Base-by-base conservation (phyloP, 257 asterid species). In the Nemophila menziesii region DNA sequence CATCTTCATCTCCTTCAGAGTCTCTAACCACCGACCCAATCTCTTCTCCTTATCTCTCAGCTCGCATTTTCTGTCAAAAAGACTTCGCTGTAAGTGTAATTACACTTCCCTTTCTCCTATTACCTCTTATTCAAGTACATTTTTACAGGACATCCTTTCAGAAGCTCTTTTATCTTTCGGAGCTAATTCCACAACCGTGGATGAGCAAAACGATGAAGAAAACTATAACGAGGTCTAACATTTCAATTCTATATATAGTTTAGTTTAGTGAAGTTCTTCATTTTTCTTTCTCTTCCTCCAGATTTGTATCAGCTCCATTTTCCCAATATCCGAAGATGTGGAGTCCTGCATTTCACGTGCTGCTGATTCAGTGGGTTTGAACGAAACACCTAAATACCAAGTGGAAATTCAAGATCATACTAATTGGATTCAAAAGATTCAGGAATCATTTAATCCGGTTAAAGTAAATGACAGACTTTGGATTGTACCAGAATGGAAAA, bases 401-500 rank as follows among this genome's bases (percentile, higher is more conserved):
- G 76, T 89, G 33, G 76, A 46, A 49, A 67, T 58, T 82, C 75
- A 66, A 6, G 84, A 89, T 56, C 80, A 89, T 58, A 57, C 59
- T 54, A 85, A 89, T 55, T 84, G 98, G 98, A 76, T 89, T 37
- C 78, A 60, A 62, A 67, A 60, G 60, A 51, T 70, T 36, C 95
- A 76, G 94, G 95, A 89, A 60, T 74, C 86, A 11, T 89, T 84
- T 66, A 70, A 64, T 50, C 95, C 98, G 0, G 79, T 78, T 56
- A 72, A 80, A 70, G 72, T 89, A 45, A 54, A 63, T 11, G 82
- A 84, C 38, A 92, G 90, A 39, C 71, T 89, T 24, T 89, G 98
- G 98, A 55, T 84, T 47, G 92, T 89, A 56, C 98, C 98, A 39
- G 90, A 89, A 54, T 80, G 98, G 98, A 74, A 58, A 47, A 55